phyloP scores from a whole-genome alignment of 108 stramenopile genomes.

The Nitzschia palea region DNA sequence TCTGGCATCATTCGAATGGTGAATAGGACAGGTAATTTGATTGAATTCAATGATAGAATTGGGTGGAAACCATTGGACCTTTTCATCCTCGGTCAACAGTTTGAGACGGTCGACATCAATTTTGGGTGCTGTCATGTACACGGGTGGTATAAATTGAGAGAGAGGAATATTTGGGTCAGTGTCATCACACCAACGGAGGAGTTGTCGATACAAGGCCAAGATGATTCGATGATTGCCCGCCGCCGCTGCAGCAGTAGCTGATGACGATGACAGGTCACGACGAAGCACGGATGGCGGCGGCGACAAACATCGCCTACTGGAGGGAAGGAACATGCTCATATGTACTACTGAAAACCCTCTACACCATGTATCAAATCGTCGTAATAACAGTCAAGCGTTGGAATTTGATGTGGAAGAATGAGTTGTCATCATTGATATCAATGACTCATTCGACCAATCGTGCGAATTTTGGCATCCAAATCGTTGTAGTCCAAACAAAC shows the following conservation, averaged over 20 bases:
- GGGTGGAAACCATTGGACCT: slow-evolving; percentile 6
- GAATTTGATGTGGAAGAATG: no score
- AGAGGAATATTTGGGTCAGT: slow-evolving; percentile 56
- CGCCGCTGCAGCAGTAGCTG: not conserved
- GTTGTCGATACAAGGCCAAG: slow-evolving; percentile 68
- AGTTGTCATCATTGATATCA: no score
- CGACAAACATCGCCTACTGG: no score
- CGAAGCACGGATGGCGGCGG: no score
- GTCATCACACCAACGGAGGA: slow-evolving; percentile 63
- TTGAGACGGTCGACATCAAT: slow-evolving; percentile 44
- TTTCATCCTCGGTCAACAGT: slow-evolving; percentile 25
- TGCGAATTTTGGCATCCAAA: no score
- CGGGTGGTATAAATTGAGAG: slow-evolving; percentile 52
- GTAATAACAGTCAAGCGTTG: no score
- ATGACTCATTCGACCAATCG: no score
- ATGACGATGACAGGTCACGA: no score
- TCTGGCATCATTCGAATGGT: slow-evolving; percentile 47
- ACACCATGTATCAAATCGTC: no score
- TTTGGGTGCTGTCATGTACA: slow-evolving; percentile 54
- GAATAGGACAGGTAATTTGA: slow-evolving; percentile 55
- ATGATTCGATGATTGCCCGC: slow-evolving; percentile 28
- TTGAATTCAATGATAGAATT: slow-evolving; percentile 41
- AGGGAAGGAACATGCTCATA: no score
- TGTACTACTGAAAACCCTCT: no score
- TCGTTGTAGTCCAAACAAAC: not conserved